Percentiles rank a stretch among this genome's conserved stretches.
Evolutionary conservation across 306 rosid genomes (phyloP).

Genomic region (Trifolium subterraneum): DNA sequence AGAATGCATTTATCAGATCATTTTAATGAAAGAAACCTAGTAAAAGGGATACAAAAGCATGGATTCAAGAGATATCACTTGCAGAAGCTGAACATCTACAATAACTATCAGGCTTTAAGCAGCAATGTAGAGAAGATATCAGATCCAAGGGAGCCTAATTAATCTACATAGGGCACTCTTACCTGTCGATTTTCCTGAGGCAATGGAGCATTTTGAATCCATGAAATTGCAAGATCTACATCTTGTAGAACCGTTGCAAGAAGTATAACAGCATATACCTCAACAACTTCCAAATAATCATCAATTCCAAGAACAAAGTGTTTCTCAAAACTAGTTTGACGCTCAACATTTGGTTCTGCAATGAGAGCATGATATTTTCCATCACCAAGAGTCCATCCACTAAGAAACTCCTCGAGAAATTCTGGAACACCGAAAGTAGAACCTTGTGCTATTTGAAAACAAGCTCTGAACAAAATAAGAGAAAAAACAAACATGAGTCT

Average conservation of each 20-base stretch:
- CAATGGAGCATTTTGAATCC: too few species aligned
- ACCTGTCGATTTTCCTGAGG: slow-evolving; percentile 79
- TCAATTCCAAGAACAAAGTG: slow-evolving; percentile 55
- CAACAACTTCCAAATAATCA: slow-evolving; percentile 70
- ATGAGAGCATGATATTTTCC: slow-evolving; percentile 52
- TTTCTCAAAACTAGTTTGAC: slow-evolving; percentile 15
- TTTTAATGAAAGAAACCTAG: too few species aligned
- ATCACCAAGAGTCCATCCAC: slow-evolving; percentile 67
- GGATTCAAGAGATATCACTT: too few species aligned
- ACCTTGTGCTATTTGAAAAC: too few species aligned
- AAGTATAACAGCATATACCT: slow-evolving; percentile 60
- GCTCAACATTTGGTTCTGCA: slow-evolving; percentile 46
- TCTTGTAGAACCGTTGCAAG: slow-evolving; percentile 54
- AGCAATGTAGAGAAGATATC: slow-evolving; percentile 49
- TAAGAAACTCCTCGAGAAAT: slow-evolving; percentile 72
- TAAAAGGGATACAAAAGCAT: background rate
- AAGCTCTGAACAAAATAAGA: too few species aligned
- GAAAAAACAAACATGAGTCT: too few species aligned
- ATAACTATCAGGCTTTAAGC: too few species aligned
- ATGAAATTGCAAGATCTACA: slow-evolving; percentile 61
- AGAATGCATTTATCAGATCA: too few species aligned
- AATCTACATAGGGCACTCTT: slow-evolving; percentile 18
- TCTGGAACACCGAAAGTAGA: slow-evolving; percentile 43
- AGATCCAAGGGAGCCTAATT: too few species aligned
- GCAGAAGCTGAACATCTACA: too few species aligned